Evolutionary conservation across 2,329 filamentous ascomycete species (phyloP), one percentile per base, ranked within the genome.

Genomic region (Purpureocillium takamizusanense): DNA sequence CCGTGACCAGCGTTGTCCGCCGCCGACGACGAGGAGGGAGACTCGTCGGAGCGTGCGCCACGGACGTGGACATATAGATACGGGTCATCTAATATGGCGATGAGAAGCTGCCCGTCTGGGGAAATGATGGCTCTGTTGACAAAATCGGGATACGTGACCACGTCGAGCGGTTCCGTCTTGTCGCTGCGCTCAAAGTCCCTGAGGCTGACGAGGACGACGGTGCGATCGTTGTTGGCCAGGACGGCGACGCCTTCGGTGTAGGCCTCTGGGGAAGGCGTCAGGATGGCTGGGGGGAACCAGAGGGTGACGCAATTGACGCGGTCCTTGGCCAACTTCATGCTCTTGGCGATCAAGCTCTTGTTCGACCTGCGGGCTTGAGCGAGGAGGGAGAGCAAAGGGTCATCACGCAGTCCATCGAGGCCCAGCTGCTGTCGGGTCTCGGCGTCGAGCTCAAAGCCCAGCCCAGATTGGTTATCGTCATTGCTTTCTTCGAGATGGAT

Each of bases 41-140:
- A 46, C 31, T 62, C 49, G 48, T 66, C 60, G 31, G 27, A 3
- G 11, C 17, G 34, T 30, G 55, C 56, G 3, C 58, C 56, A 34
- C 81, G 70, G 46, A 76, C 67, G 57, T 94, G 92, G 46, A 97
- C 80, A 59, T 92, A 95, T 15, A 90, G 77, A 46, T 79, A 85
- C 1, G 87, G 83, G 51, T 89, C 83, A 55, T 98, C 92, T 31
- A 90, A 85, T 32, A 97, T 85, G 2, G 88, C 86, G 6, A 89
- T 74, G 15, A 97, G 69, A 10, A 90, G 63, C 15, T 72, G 75
- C 1, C 89, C 90, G 55, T 95, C 84, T 0, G 90, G 92, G 7
- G 90, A 95, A 37, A 98, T 81, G n/a, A 89, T 78, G 27, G 89
- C 86, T 53, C 94, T 87, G 52, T 98, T 98, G 66, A 97, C 90